Percentiles rank a stretch among this genome's conserved stretches.
Conservation (phyloP, 2,329 filamentous ascomycete genomes). For the Claviceps monticola region DNA sequence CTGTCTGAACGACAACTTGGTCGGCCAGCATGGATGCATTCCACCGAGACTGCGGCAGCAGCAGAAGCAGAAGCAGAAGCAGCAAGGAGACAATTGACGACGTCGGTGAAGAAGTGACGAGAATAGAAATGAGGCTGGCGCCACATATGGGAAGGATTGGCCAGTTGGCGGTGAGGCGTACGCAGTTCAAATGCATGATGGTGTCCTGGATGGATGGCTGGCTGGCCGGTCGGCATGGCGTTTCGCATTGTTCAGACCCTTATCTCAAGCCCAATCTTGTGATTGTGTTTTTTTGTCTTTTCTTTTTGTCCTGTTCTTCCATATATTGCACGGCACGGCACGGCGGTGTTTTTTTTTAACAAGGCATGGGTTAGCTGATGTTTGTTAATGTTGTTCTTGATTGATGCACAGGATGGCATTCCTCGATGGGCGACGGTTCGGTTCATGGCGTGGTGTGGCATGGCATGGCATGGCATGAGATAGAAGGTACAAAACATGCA, state of each 20-base stretch:
- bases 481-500: constrained; percentile 6
- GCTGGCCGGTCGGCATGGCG: constrained; percentile 2
- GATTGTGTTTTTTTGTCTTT: background rate
- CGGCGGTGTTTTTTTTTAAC: constrained; percentile 1
- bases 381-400: background rate
- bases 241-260: constrained; percentile 4
- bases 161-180: background rate
- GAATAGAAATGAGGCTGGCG: background rate
- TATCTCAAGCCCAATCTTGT: background rate
- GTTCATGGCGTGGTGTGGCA: background rate
- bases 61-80: background rate
- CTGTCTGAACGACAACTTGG: too few relatives aligned
- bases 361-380: constrained; percentile 2
- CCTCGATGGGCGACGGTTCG: background rate
- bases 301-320: background rate
- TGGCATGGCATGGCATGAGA: constrained; percentile 3
- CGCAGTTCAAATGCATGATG: constrained; percentile 1
- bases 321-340: constrained; percentile 1
- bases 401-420: constrained; percentile 1
- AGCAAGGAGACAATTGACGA: background rate
- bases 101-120: background rate
- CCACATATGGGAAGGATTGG: background rate
- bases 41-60: background rate
- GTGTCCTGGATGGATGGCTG: background rate
- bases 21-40: background rate